Conservation (phyloP, 441 rosid genomes). For the Syzygium malaccense region DNA sequence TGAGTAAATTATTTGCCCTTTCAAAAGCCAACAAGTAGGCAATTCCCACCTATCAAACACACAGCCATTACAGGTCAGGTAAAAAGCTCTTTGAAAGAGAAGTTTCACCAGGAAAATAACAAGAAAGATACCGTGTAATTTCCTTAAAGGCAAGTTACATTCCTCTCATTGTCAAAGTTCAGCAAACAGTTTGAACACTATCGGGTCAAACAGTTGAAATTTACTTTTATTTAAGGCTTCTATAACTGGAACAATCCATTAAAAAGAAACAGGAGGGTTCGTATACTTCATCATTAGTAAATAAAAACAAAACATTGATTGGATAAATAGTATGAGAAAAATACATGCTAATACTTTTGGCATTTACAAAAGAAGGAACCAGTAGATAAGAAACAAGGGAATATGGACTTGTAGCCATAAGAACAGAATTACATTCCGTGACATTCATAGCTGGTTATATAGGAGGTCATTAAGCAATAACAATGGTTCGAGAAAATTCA, state of each 20-base stretch:
- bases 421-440: neutral
- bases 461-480: neutral
- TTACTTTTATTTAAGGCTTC: neutral
- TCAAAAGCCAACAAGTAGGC: slow-evolving; percentile 91
- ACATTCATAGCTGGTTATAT: neutral
- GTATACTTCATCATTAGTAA: neutral
- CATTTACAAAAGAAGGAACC: neutral
- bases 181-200: neutral
- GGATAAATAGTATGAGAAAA: neutral
- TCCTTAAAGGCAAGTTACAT: neutral
- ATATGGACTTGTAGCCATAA: neutral
- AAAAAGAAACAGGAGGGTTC: neutral
- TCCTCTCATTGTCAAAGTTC: neutral
- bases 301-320: neutral
- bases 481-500: neutral
- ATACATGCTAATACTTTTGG: neutral
- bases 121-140: neutral
- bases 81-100: neutral
- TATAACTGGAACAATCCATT: neutral
- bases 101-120: neutral
- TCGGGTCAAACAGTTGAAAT: neutral
- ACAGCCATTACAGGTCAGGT: neutral
- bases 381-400: neutral
- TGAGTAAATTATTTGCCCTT: slow-evolving; percentile 55
- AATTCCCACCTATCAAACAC: slow-evolving; percentile 71